Base-by-base conservation (phyloP, 768 basidiomycete species). In the Tulasnella sp. region DNA sequence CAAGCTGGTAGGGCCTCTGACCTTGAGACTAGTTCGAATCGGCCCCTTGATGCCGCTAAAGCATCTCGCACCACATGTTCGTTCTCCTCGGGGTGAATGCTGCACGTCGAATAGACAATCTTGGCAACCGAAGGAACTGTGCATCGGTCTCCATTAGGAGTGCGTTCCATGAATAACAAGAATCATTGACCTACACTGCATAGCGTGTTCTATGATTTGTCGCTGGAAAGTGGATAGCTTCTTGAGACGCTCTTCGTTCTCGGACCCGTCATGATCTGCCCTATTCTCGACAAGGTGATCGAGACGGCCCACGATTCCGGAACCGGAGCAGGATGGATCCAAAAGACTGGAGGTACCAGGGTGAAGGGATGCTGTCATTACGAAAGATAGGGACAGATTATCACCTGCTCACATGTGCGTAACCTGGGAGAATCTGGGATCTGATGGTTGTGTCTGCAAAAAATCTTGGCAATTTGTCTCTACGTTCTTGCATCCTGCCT, bases 21-120 rank as follows among this genome's bases (percentile, higher is more conserved):
- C 76, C 87, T 87, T 44, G 89, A 87, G 5, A 95, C 97, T 16
- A 98, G 89, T 39, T 81, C 84, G 87, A 97, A 99, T 2, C 86
- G 85, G 38, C 87, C 88, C 42, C 83, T 83, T 31, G 94, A 94
- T 84, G 92, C 93, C 77, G 86, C 86, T 71, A 99, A 88, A 4
- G 92, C 92, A 77, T 90, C 87, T 9, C 89, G 87, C 12, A 98
- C 94, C 78, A 99, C 98, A 80, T 91, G 91, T 84, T 99, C 98
- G 85, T 99, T 97, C 84, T 99, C 98, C 58, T 89, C 89, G 19
- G 93, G 90, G 85, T 98, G 93, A 72, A 98, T 88, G 81, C 96
- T 98, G 84, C 97, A 99, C n/a, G 98, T 99, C 34, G 97, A 99
- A 85, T 99, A 99, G 38, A 96, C 96, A 82, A 99, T 95, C 82